Base-by-base conservation (phyloP, 2,329 filamentous ascomycete genomes). In the Trichoderma sp. region DNA sequence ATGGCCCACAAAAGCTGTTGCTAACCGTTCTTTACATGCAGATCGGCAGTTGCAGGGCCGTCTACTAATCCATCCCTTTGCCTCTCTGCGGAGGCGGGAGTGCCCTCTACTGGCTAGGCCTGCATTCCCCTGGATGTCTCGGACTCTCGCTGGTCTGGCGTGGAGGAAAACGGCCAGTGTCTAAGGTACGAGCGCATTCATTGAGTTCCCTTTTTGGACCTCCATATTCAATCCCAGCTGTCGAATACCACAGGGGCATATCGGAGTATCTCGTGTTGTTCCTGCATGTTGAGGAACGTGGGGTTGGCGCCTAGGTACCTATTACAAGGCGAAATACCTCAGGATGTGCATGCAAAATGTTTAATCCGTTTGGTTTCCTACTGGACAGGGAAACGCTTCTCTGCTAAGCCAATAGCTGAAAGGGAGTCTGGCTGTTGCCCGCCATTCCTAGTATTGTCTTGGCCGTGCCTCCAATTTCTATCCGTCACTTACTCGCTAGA, bases 51-150 rank as follows among this genome's bases (percentile, higher is more conserved):
- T 26, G 37, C n/a, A 66, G 37, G 37, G 24, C 59, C 18, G 16
- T 56, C 18, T n/a, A 37, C 26, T 26, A 26, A 26, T 32, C 7
- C n/a, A 18, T 43, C 26, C 5, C 13, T 56, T 34, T 34, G 16
- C 18, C 11, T 52, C 4, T 28, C 34, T 39, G 24, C 21, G 60
- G 46, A 26, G 3, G 52, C 52, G 26, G 52, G 26, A 56, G 52
- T 11, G 32, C n/a, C 61, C 52, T 56, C 34, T 49, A 18, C 32
- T 34, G 32, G 32, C 11, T 14, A 14, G 32, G 32, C 0, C 26
- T 58, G 4, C 63, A 66, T 66, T 66, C 63, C 52, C 63, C 52
- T 58, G 10, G 54, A 34, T 66, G 63, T 66, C 63, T 66, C 54
- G 63, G 54, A 21, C 54, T 51, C 63, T 66, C 63, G 63, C 37